Percentiles rank a stretch among this genome's conserved stretches.
Conservation (phyloP, 108 stramenopile genomes). For the Aurantiochytrium sp. region DNA sequence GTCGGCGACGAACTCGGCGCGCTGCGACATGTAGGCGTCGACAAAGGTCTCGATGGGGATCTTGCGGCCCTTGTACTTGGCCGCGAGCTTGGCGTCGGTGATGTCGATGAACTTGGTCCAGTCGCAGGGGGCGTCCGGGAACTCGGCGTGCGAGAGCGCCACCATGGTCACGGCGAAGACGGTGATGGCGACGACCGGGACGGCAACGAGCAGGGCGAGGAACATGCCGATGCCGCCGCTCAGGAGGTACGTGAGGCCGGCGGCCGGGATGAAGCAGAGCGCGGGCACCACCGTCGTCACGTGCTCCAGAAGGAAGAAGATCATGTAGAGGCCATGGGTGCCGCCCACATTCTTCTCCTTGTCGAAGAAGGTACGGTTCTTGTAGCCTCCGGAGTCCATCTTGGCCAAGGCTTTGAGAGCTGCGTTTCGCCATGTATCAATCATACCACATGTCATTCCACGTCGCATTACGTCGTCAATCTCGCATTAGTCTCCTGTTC, state of each 20-base stretch:
- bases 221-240: not conserved
- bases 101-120: conserved; percentile 31
- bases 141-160: not conserved
- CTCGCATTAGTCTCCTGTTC: too few species aligned
- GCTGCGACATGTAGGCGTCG: conserved; percentile 15
- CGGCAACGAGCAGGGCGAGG: not conserved
- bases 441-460: too few species aligned
- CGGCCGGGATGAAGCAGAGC: conserved; percentile 4
- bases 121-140: conserved; percentile 2
- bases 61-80: conserved; percentile 30
- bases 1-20: not conserved
- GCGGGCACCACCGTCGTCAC: conserved; percentile 21
- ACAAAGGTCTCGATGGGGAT: conserved; percentile 26
- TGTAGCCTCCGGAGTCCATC: conserved; percentile 25
- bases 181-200: not conserved
- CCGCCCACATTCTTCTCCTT: conserved; percentile 33
- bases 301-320: conserved; percentile 30
- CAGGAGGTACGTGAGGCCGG: not conserved
- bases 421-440: too few species aligned
- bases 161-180: conserved; percentile 16
- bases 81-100: not conserved
- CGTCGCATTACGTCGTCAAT: too few species aligned
- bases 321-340: conserved; percentile 29
- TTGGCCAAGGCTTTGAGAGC: too few species aligned
- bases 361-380: not conserved